Conservation (phyloP, 1,139 yeast genomes). For the Taphrina confusa region DNA sequence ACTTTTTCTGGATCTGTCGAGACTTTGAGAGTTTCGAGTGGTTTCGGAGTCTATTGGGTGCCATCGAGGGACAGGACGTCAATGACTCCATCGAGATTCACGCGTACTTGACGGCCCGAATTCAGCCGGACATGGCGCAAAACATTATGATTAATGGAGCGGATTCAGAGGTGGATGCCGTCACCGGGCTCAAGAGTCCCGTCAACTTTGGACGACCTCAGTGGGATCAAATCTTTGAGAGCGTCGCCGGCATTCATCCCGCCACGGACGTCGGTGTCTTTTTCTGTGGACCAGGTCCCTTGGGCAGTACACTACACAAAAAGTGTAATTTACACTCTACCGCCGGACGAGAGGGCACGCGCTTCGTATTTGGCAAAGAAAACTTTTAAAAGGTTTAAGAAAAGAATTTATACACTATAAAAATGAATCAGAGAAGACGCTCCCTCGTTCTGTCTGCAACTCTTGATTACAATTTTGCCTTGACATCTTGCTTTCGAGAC, state of each 20-base stretch:
- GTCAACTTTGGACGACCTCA: constrained; percentile 33
- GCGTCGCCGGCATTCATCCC: constrained; percentile 18
- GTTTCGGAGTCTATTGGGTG: constrained; percentile 28
- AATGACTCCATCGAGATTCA: constrained; percentile 33
- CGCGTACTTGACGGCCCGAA: constrained; percentile 29
- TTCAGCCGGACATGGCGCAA: constrained; percentile 29
- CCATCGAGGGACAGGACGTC: constrained; percentile 31
- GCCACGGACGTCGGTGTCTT: constrained; percentile 36
- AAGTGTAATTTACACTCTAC: constrained; percentile 18
- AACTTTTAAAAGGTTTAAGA: background rate
- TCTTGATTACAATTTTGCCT: background rate
- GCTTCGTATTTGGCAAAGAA: constrained; percentile 35
- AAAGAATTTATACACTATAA: background rate
- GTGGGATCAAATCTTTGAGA: constrained; percentile 29
- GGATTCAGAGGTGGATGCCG: constrained; percentile 28
- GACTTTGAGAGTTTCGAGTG: constrained; percentile 36
- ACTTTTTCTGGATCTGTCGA: constrained; percentile 34
- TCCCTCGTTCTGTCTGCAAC: background rate
- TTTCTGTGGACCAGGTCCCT: constrained; percentile 32
- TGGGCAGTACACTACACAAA: constrained; percentile 27
- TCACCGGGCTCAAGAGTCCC: constrained; percentile 29
- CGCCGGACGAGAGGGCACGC: constrained; percentile 31
- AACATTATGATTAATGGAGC: constrained; percentile 30
- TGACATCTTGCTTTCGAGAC: background rate
- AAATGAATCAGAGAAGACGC: too few species aligned